A percentile compares a stretch with the other conserved stretches of the same genome.
These are phyloP conservation scores for Vachellia collinsii DNA, from an alignment of 306 rosid species.

Conservation along the genomic window DNA sequence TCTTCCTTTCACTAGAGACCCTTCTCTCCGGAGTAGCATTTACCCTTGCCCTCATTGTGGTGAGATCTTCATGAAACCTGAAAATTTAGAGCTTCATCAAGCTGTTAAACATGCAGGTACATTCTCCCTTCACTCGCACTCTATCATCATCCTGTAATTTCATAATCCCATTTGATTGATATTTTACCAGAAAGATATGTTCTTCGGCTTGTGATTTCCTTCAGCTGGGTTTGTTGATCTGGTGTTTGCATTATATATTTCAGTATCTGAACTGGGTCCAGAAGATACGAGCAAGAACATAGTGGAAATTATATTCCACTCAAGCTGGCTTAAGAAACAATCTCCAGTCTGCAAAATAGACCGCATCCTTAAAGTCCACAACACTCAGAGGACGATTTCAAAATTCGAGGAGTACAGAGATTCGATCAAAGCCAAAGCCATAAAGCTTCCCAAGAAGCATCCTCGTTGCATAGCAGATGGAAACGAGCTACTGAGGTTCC, in stretches of 20 bases:
- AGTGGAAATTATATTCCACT: conserved; percentile 96
- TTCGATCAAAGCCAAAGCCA: conserved; percentile 81
- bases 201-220: not conserved
- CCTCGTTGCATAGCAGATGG: conserved; percentile 98
- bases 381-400: conserved; percentile 70
- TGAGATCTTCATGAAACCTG: conserved; percentile 81
- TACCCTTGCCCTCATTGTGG: conserved; percentile 93
- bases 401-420: conserved; percentile 93
- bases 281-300: conserved; percentile 99
- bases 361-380: conserved; percentile 89
- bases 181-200: not conserved
- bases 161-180: not conserved
- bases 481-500: conserved; percentile 88
- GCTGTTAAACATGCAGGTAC: conserved; percentile 92
- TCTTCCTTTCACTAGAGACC: conserved; percentile 79
- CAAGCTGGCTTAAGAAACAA: conserved; percentile 95
- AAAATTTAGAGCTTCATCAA: conserved; percentile 79
- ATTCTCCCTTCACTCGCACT: not conserved
- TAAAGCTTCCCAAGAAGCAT: conserved; percentile 70
- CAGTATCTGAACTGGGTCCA: conserved; percentile 91
- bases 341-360: conserved; percentile 90
- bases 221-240: not conserved
- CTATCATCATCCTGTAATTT: not conserved
- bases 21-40: conserved; percentile 78
- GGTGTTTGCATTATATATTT: conserved; percentile 3